These are phyloP conservation scores for Anthostomella pinea DNA, from an alignment of 2,329 filamentous ascomycete genomes.

Conservation along the genomic window DNA sequence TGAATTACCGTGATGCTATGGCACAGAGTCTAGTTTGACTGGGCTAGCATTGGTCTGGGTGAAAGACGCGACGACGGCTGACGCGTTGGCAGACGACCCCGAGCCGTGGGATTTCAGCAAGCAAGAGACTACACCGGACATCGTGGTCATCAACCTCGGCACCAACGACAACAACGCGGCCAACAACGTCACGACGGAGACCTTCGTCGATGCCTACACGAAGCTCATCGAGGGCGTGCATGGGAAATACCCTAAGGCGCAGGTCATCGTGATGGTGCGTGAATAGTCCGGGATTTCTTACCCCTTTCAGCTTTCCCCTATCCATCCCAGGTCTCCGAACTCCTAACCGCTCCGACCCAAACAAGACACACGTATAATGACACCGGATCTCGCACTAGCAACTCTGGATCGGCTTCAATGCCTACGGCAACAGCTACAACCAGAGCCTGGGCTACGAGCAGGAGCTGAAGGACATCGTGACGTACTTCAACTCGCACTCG, in stretches of 20 bases:
- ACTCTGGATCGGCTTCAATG: conserved; percentile 50
- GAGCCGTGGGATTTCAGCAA: conserved; percentile 45
- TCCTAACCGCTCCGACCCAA: neutral
- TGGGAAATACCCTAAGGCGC: conserved; percentile 43
- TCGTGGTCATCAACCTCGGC: conserved; percentile 46
- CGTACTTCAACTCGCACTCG: conserved; percentile 48
- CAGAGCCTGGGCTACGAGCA: conserved; percentile 46
- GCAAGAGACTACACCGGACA: conserved; percentile 38
- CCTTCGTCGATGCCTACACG: conserved; percentile 41
- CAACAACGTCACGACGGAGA: conserved; percentile 38
- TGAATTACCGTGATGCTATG: neutral
- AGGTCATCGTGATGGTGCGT: conserved; percentile 43
- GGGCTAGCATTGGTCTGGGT: too few species aligned
- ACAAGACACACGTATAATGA: neutral
- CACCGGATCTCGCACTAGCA: conserved; percentile 5
- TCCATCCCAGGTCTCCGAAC: neutral
- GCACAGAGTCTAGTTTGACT: too few species aligned
- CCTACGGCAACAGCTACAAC: conserved; percentile 47
- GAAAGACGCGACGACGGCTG: too few species aligned
- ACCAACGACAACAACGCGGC: conserved; percentile 44
- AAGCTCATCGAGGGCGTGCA: conserved; percentile 46
- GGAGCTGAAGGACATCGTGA: conserved; percentile 49
- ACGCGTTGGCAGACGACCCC: conserved; percentile 33
- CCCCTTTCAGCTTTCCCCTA: neutral
- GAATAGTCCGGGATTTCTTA: too few species aligned